phyloP scores from a whole-genome alignment of 176 grass and related monocot species.

The Avena sativa region DNA sequence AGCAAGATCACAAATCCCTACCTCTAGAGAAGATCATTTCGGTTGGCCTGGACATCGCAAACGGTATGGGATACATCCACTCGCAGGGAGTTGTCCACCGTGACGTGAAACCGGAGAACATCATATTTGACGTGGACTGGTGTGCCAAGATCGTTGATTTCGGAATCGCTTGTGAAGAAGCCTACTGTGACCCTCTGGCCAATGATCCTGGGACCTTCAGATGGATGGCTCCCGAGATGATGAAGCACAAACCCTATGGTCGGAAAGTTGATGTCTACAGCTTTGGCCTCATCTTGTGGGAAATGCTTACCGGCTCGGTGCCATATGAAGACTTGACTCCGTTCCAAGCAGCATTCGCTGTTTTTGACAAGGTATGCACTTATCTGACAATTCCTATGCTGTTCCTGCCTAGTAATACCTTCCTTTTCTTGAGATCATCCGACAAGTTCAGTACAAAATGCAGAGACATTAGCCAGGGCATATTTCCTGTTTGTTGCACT shows the following conservation, averaged over 20 bases:
- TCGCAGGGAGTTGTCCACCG: conserved; percentile 87
- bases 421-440: neutral
- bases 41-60: conserved; percentile 77
- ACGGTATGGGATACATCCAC: conserved; percentile 87
- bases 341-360: conserved; percentile 90
- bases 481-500: neutral
- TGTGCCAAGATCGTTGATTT: conserved; percentile 93
- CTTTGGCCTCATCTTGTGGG: conserved; percentile 94
- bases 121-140: conserved; percentile 68
- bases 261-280: conserved; percentile 97
- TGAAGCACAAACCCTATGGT: conserved; percentile 70
- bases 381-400: conserved; percentile 10
- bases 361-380: conserved; percentile 85
- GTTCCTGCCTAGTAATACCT: neutral
- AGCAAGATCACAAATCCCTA: conserved; percentile 74
- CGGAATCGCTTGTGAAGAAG: conserved; percentile 88
- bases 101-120: conserved; percentile 96
- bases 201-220: conserved; percentile 89
- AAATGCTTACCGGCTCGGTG: conserved; percentile 77
- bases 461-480: neutral
- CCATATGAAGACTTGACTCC: conserved; percentile 89
- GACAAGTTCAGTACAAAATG: conserved; percentile 25
- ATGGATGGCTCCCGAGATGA: conserved; percentile 99
- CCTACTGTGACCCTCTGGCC: conserved; percentile 56
- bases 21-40: conserved; percentile 63